phyloP scores from a whole-genome alignment of 352 stramenopile species.

The Achlya hypogyna region DNA sequence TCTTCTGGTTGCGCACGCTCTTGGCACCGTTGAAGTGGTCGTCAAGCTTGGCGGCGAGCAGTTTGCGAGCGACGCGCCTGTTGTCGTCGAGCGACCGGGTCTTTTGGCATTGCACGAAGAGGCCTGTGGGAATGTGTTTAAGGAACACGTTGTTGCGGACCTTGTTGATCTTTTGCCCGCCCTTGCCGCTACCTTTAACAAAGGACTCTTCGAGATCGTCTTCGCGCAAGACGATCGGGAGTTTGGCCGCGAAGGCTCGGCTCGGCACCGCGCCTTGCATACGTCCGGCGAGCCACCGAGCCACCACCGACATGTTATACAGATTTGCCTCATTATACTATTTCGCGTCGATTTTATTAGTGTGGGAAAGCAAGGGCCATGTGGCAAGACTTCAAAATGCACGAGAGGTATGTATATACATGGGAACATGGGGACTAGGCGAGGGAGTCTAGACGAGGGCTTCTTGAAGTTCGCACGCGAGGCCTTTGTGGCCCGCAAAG shows the following conservation, averaged over 20 bases:
- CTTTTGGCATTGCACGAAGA: constrained; percentile 72
- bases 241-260: background rate
- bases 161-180: constrained; percentile 89
- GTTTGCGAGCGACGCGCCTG: constrained; percentile 54
- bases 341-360: too few species aligned
- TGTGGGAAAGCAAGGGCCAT: too few species aligned
- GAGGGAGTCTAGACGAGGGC: constrained; percentile 29
- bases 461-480: constrained; percentile 64
- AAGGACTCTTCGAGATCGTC: constrained; percentile 72
- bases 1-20: constrained; percentile 53
- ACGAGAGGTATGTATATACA: background rate
- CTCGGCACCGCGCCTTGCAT: background rate
- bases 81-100: constrained; percentile 74
- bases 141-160: constrained; percentile 84
- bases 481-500: constrained; percentile 60
- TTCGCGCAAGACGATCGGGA: constrained; percentile 37
- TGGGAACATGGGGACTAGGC: background rate
- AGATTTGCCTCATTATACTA: too few species aligned
- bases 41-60: constrained; percentile 67
- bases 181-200: constrained; percentile 81
- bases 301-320: too few species aligned
- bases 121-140: constrained; percentile 67
- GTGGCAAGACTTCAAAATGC: too few species aligned
- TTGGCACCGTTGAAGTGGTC: constrained; percentile 55
- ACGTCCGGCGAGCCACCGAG: too few species aligned